A percentile compares a stretch with the other conserved stretches of the same genome.
These are phyloP conservation scores for Neospermospora avenae DNA, from an alignment of 2,329 filamentous ascomycete genomes.

Conservation along the genomic window DNA sequence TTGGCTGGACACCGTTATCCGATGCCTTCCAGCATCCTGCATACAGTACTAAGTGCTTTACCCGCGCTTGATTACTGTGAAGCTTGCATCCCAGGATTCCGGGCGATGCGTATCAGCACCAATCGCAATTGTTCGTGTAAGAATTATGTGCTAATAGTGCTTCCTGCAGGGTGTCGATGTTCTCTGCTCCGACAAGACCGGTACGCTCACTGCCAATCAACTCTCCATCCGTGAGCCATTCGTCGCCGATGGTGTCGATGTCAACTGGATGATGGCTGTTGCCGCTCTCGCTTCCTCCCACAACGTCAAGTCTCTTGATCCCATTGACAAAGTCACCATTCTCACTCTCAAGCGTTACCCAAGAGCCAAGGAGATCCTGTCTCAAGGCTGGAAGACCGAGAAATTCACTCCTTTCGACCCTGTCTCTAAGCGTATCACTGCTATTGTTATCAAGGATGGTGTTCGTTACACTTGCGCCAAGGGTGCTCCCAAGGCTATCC, in stretches of 20 bases:
- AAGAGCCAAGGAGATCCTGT: conserved; percentile 72
- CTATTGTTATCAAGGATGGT: conserved; percentile 64
- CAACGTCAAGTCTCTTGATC: conserved; percentile 75
- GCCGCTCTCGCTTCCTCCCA: conserved; percentile 74
- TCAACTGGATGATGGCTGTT: conserved; percentile 84
- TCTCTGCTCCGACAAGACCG: conserved; percentile 79
- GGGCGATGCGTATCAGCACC: not conserved
- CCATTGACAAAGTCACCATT: conserved; percentile 77
- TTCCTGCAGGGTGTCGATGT: conserved; percentile 60
- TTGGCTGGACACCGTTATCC: conserved; percentile 7
- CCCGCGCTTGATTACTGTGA: not conserved
- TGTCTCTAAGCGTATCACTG: conserved; percentile 75
- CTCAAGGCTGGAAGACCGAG: conserved; percentile 71
- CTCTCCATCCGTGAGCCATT: conserved; percentile 74
- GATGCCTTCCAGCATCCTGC: not conserved
- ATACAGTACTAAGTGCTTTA: too few species aligned
- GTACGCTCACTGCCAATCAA: conserved; percentile 73
- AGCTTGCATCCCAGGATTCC: not conserved
- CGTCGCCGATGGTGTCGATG: conserved; percentile 71
- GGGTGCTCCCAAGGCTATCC: conserved; percentile 73
- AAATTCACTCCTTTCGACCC: conserved; percentile 78
- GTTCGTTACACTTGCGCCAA: conserved; percentile 72
- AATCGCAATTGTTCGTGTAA: not conserved
- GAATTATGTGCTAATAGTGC: conserved; percentile 14
- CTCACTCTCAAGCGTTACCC: conserved; percentile 73